Evolutionary conservation across 345 rosid genomes (phyloP).

Genomic region (Pseudoturritis turrita): DNA sequence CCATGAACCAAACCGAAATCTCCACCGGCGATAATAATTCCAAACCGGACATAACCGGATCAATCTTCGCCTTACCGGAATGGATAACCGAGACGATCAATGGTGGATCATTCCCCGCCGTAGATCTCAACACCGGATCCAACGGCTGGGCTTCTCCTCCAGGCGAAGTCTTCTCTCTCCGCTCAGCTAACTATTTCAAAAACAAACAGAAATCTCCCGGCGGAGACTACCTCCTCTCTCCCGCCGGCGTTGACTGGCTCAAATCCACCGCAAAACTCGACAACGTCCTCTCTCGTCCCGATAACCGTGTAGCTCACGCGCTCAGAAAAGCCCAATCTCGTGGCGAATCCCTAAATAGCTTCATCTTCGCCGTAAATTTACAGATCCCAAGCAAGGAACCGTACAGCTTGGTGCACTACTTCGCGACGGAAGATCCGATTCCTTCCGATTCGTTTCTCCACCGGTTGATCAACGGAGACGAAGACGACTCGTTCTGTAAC

Average conservation of each 20-base stretch:
- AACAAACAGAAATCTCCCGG: slow-evolving; percentile 56
- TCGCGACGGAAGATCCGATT: slow-evolving; percentile 58
- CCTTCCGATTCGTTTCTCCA: slow-evolving; percentile 51
- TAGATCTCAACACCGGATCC: slow-evolving; percentile 58
- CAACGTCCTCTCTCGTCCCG: slow-evolving; percentile 62
- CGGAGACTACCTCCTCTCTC: slow-evolving; percentile 60
- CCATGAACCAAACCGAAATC: slow-evolving; percentile 43
- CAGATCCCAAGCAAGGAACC: slow-evolving; percentile 68
- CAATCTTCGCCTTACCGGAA: slow-evolving; percentile 11
- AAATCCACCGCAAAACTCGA: slow-evolving; percentile 54
- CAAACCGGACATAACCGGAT: slow-evolving; percentile 17
- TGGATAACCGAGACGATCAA: slow-evolving; percentile 58
- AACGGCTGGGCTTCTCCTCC: slow-evolving; percentile 93
- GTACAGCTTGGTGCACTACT: slow-evolving; percentile 60
- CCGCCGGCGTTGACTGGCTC: slow-evolving; percentile 90
- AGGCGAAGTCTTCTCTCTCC: slow-evolving; percentile 59
- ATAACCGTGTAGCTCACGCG: slow-evolving; percentile 62
- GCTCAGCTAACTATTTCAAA: slow-evolving; percentile 47
- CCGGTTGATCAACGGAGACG: slow-evolving; percentile 52
- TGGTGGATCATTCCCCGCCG: slow-evolving; percentile 65
- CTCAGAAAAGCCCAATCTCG: slow-evolving; percentile 47
- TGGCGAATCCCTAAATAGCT: slow-evolving; percentile 51
- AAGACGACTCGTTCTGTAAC: slow-evolving; percentile 53
- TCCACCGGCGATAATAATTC: slow-evolving; percentile 22
- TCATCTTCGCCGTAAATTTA: slow-evolving; percentile 67